Evolutionary conservation across 2,329 filamentous ascomycete genomes (phyloP).

Genomic region (Trichoderma sp.): DNA sequence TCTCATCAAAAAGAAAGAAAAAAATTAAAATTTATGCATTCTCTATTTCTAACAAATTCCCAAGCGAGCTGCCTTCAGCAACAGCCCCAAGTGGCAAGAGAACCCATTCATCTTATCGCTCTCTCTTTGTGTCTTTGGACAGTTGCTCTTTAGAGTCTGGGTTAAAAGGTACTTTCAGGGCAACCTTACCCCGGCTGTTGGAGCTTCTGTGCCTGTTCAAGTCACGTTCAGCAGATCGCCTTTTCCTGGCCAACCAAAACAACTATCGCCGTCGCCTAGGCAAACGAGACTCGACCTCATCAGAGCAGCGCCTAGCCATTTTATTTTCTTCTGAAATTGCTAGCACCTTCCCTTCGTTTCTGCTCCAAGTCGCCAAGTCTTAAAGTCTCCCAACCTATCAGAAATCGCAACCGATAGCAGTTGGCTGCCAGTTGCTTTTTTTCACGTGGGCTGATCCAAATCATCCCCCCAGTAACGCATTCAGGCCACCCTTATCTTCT

Average conservation of each 20-base stretch:
- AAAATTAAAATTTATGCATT: not conserved
- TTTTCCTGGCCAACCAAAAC: conserved; percentile 5
- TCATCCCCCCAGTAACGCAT: not conserved
- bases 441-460: not conserved
- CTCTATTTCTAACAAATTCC: not conserved
- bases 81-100: not conserved
- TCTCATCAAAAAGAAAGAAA: not conserved
- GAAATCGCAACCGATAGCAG: not conserved
- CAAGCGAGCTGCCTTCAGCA: not conserved
- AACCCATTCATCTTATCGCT: not conserved
- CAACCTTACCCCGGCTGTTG: conserved; percentile 3
- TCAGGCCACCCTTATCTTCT: not conserved
- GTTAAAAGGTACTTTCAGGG: conserved; percentile 9
- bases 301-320: not conserved
- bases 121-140: not conserved
- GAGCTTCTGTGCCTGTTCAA: not conserved
- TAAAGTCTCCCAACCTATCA: not conserved
- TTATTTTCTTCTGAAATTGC: not conserved
- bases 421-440: not conserved
- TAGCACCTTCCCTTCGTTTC: conserved; percentile 4
- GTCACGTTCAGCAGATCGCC: not conserved
- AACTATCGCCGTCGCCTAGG: not conserved
- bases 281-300: not conserved
- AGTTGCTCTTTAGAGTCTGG: not conserved
- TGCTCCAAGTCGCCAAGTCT: not conserved